Evolutionary conservation across 1,284 basidiomycete species (phyloP), one percentile per base, ranked within the genome.

Genomic region (Rhodofomes roseus): DNA sequence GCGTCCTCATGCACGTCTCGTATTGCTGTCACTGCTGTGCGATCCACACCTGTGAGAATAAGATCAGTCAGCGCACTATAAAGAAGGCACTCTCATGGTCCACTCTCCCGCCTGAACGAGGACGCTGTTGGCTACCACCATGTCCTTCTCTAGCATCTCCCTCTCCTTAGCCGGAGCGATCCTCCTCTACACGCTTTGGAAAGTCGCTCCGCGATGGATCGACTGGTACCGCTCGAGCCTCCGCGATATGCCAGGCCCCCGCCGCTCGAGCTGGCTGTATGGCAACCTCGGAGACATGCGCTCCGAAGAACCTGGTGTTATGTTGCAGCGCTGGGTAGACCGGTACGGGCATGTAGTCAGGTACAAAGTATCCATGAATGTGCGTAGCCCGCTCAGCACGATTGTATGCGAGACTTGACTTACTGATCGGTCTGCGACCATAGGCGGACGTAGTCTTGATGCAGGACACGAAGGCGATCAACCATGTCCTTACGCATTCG

Each of bases 281-380:
- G 87, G 87, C 0, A 82, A 84, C 65, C 40, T 83, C 55, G 71
- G 66, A 51, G 77, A 81, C 2, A 75, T 85, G 4, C 69, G 69
- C 54, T 67, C 74, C 2, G 73, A 70, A n/a, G 70, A 67, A 14
- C 78, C 82, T 60, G 55, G 76, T 4, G 72, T 73, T 0, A 62
- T 79, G 23, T 76, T 81, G 29, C 79, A 85, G 56, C 66, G 78
- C 66, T 90, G 88, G 87, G 68, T 77, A 0, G 65, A 74, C 44
- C 64, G 82, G 61, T 85, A 86, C 61, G 87, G 88, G 0, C 68
- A 62, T 8, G 82, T 79, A 0, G 63, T 87, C 53, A 77, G 69
- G 58, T 84, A 78, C 58, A 76, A 76, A 54, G 73, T 72, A 1
- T 64, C 82, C 1, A 71, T 86, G 37, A 74, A 75, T 34, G 86